phyloP scores from a whole-genome alignment of 2,329 filamentous ascomycete genomes.

The Ophiostoma pallidulum region DNA sequence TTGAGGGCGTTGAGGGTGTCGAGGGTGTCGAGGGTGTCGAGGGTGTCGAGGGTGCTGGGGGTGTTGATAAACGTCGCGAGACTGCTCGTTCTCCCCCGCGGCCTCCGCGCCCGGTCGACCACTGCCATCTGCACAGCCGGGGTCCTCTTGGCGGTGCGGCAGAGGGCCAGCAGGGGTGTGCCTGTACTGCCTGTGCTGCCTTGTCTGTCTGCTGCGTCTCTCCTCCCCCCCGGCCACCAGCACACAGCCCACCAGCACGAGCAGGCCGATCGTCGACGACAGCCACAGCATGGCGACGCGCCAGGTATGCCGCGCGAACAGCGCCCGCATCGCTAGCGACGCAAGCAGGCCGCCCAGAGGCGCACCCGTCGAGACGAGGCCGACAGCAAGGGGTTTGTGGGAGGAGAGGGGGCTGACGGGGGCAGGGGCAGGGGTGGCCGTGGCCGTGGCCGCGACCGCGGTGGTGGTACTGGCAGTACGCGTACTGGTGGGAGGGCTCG shows the following conservation, averaged over 20 bases:
- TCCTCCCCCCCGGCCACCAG: conserved; percentile 17
- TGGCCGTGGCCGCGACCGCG: too few relatives aligned
- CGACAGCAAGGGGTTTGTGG: conserved; percentile 17
- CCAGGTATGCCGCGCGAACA: conserved; percentile 20
- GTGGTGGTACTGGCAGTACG: too few relatives aligned
- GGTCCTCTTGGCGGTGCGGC: too few relatives aligned
- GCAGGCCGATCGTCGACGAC: conserved; percentile 17
- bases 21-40: too few relatives aligned
- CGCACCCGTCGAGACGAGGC: conserved; percentile 21
- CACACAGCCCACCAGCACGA: conserved; percentile 16
- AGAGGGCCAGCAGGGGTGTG: too few relatives aligned
- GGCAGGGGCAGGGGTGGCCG: too few relatives aligned
- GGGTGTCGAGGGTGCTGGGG: too few relatives aligned
- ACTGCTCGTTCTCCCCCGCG: too few relatives aligned
- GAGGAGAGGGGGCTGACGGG: background rate
- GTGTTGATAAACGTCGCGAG: too few relatives aligned
- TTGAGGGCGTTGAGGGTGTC: background rate
- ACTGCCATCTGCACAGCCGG: too few relatives aligned
- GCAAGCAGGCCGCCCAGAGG: conserved; percentile 25
- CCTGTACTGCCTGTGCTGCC: background rate
- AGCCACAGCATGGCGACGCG: conserved; percentile 18
- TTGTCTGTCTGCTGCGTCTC: background rate
- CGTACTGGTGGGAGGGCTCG: too few relatives aligned
- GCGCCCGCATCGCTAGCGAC: conserved; percentile 20
- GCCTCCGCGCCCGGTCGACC: too few relatives aligned